Percentiles rank a stretch among this genome's conserved stretches.
These are phyloP conservation scores for Coemansia sp. DNA, from an alignment of 192 early-diverging fungal genomes.

Conservation along the genomic window DNA sequence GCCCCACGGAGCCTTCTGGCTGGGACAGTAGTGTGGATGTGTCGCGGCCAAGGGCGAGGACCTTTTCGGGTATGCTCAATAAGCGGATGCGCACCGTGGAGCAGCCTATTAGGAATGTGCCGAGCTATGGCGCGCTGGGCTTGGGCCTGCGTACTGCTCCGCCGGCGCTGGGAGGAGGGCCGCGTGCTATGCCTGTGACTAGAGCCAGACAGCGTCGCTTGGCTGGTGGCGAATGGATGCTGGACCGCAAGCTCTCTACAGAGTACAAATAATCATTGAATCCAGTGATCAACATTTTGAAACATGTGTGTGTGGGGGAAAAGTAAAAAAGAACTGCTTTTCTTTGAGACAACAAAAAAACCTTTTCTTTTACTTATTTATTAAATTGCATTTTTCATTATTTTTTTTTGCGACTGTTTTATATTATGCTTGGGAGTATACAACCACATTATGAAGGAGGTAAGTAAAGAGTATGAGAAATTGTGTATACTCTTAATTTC, in stretches of 20 bases:
- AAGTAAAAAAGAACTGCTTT: not conserved
- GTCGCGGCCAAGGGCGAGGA: conserved; percentile 25
- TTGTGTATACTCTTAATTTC: not conserved
- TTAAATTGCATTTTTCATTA: not conserved
- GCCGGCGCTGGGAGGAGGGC: not conserved
- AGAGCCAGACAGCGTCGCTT: not conserved
- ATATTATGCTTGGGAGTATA: conserved; percentile 7
- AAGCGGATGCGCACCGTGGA: conserved; percentile 30
- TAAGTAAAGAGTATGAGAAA: not conserved
- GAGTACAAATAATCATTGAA: no score
- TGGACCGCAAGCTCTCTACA: not conserved
- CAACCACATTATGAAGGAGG: not conserved
- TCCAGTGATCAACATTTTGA: not conserved
- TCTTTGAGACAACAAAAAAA: not conserved
- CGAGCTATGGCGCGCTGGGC: conserved; percentile 19
- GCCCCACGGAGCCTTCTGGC: conserved; percentile 2
- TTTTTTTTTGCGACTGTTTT: not conserved
- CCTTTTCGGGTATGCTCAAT: conserved; percentile 37
- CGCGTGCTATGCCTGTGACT: not conserved
- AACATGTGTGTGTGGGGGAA: not conserved
- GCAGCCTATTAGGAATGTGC: not conserved
- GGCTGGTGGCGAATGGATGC: not conserved
- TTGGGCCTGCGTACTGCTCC: conserved; percentile 11
- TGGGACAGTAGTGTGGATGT: not conserved
- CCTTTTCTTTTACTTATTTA: not conserved